phyloP scores from a whole-genome alignment of 352 stramenopile genomes.

The Phytophthora foliorum region DNA sequence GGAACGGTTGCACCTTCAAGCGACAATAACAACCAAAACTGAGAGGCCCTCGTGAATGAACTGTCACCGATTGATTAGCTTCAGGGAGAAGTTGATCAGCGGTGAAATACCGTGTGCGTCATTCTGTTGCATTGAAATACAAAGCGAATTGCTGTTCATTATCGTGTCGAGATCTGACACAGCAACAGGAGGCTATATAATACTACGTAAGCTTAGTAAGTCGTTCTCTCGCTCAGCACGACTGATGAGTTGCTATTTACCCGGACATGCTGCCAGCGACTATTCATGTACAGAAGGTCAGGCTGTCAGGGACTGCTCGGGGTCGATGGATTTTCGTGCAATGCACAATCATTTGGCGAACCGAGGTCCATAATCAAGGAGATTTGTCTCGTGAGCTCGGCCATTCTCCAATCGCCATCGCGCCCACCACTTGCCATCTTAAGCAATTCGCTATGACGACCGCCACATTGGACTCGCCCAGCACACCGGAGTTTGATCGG shows the following conservation, averaged over 20 bases:
- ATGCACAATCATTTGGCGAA: conserved; percentile 23
- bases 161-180: too few relatives aligned
- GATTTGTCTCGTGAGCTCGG: background rate
- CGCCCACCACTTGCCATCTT: background rate
- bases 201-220: too few relatives aligned
- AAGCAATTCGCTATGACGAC: conserved; percentile 3
- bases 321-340: too few relatives aligned
- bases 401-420: conserved; percentile 17
- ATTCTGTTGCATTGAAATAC: background rate
- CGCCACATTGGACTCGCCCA: conserved; percentile 8
- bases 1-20: conserved; percentile 17
- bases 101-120: background rate
- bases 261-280: too few relatives aligned
- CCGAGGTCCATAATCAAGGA: conserved; percentile 9
- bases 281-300: too few relatives aligned
- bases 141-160: background rate
- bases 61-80: background rate
- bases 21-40: conserved; percentile 3
- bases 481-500: conserved; percentile 9
- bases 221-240: too few relatives aligned
- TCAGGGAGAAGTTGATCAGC: too few relatives aligned
- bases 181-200: too few relatives aligned
- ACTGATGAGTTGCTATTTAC: too few relatives aligned
- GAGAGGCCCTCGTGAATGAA: background rate
- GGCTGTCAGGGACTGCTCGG: too few relatives aligned